phyloP scores from a whole-genome alignment of 306 rosid species.

The Ochetophila trinervis region DNA sequence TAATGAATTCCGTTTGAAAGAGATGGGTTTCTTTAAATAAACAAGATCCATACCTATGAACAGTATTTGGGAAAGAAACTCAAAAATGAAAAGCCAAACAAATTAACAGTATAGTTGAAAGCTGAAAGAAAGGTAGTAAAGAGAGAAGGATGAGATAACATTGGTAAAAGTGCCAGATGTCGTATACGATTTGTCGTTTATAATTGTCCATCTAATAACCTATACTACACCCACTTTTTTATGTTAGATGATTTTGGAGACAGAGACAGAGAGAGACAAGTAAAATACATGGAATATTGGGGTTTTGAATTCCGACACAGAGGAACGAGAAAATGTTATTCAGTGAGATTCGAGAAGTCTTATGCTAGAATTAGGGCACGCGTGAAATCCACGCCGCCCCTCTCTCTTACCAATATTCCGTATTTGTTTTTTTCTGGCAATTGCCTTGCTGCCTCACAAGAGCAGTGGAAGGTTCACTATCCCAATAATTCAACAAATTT shows the following conservation, averaged over 20 bases:
- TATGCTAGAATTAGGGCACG: conserved; percentile 45
- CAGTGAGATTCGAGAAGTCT: conserved; percentile 26
- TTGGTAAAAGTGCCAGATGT: conserved; percentile 31
- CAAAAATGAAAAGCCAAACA: no score
- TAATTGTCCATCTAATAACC: conserved; percentile 22
- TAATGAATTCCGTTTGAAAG: no score
- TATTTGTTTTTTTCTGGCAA: conserved; percentile 27
- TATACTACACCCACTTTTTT: neutral
- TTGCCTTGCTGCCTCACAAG: neutral
- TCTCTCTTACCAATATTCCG: conserved; percentile 8
- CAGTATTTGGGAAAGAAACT: no score
- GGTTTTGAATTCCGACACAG: conserved; percentile 4
- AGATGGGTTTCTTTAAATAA: no score
- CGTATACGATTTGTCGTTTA: conserved; percentile 9
- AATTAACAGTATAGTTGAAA: no score
- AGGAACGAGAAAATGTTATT: conserved; percentile 22
- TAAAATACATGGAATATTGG: neutral
- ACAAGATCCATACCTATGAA: no score
- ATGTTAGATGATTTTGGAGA: neutral
- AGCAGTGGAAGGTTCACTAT: conserved; percentile 22
- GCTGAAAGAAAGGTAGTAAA: no score
- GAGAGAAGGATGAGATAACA: neutral
- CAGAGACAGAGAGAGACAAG: neutral
- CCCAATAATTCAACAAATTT: conserved; percentile 12
- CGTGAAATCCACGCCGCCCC: conserved; percentile 56